phyloP scores from a whole-genome alignment of 2,329 filamentous ascomycete genomes.

The Podosphaera xanthii region DNA sequence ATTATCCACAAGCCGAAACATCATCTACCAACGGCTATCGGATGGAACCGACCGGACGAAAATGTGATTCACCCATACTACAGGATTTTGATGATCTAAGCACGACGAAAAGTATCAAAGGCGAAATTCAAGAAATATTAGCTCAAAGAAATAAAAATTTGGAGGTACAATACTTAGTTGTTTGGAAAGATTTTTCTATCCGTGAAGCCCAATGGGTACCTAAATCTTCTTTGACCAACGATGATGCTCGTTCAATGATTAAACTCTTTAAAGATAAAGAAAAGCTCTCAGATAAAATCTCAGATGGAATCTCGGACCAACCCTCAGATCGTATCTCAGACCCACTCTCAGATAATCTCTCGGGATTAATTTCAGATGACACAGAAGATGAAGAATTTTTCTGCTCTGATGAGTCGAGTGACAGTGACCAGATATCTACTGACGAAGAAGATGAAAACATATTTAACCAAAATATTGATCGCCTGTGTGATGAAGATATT shows the following conservation, averaged over 20 bases:
- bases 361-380: slow-evolving; percentile 6
- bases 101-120: slow-evolving; percentile 24
- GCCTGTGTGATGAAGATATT: slow-evolving; percentile 39
- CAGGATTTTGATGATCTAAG: slow-evolving; percentile 25
- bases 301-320: not conserved
- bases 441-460: slow-evolving; percentile 18
- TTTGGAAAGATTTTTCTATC: slow-evolving; percentile 20
- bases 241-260: slow-evolving; percentile 14
- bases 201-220: slow-evolving; percentile 28
- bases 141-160: slow-evolving; percentile 21
- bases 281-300: slow-evolving; percentile 12
- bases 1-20: slow-evolving; percentile 13
- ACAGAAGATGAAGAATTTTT: slow-evolving; percentile 9
- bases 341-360: slow-evolving; percentile 9
- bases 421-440: slow-evolving; percentile 18
- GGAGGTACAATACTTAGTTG: slow-evolving; percentile 28
- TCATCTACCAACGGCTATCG: slow-evolving; percentile 6
- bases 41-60: slow-evolving; percentile 4
- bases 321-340: slow-evolving; percentile 5
- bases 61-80: slow-evolving; percentile 23
- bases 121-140: slow-evolving; percentile 21
- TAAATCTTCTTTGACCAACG: slow-evolving; percentile 14
- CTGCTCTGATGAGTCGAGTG: slow-evolving; percentile 10
- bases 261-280: slow-evolving; percentile 17
- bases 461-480: slow-evolving; percentile 15